Conservation (phyloP, 768 basidiomycete species). For the Rhizopogon vulgaris region DNA sequence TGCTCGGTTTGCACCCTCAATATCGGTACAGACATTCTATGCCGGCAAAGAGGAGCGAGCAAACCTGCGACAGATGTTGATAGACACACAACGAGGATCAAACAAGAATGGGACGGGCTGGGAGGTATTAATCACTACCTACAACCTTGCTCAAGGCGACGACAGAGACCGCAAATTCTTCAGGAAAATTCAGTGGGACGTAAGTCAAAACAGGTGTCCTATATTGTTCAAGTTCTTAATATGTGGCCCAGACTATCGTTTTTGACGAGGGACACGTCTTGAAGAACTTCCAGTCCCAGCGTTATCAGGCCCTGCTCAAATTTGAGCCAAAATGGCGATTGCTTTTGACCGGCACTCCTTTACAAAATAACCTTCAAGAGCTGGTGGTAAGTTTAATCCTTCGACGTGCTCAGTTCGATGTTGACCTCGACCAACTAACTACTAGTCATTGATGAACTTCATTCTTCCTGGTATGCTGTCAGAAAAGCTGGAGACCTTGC, state of each 20-base stretch:
- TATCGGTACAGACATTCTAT: slow-evolving; percentile 89
- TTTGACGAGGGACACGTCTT: slow-evolving; percentile 97
- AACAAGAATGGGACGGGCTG: slow-evolving; percentile 56
- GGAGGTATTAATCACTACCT: slow-evolving; percentile 95
- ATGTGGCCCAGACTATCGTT: slow-evolving; percentile 64
- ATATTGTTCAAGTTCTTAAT: background rate
- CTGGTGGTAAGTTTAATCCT: slow-evolving; percentile 58
- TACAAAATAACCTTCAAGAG: slow-evolving; percentile 90
- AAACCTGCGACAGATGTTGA: slow-evolving; percentile 63
- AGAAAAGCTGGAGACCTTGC: slow-evolving; percentile 67
- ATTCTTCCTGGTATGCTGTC: slow-evolving; percentile 89
- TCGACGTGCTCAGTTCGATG: slow-evolving; percentile 2
- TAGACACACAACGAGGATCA: slow-evolving; percentile 47
- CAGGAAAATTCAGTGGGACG: slow-evolving; percentile 86
- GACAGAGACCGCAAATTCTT: slow-evolving; percentile 89
- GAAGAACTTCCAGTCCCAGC: slow-evolving; percentile 97
- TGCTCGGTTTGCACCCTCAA: slow-evolving; percentile 78
- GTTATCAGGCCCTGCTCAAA: slow-evolving; percentile 83
- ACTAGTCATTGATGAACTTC: slow-evolving; percentile 94
- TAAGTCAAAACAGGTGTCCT: slow-evolving; percentile 34
- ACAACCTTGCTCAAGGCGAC: slow-evolving; percentile 88
- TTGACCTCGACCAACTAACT: slow-evolving; percentile 3
- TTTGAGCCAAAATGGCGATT: slow-evolving; percentile 87
- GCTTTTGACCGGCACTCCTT: slow-evolving; percentile 89
- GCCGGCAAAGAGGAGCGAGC: slow-evolving; percentile 85